These are phyloP conservation scores for Basipetospora chlamydospora DNA, from an alignment of 2,329 filamentous ascomycete genomes.

Conservation along the genomic window DNA sequence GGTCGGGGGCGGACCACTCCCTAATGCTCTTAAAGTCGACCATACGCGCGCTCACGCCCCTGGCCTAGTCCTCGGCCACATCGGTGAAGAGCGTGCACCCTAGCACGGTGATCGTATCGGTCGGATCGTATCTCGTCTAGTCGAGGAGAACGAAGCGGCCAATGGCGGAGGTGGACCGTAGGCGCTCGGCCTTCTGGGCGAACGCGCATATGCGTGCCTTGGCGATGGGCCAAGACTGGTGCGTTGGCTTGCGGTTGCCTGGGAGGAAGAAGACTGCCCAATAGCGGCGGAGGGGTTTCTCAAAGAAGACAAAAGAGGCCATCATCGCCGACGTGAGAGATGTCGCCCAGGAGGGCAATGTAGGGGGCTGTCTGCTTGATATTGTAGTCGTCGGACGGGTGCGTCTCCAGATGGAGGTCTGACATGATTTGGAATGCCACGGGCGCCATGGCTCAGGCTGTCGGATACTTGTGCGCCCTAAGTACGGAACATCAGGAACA, in stretches of 20 bases:
- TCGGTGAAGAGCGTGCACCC: slow-evolving; percentile 28
- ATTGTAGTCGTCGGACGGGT: slow-evolving; percentile 20
- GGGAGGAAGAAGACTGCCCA: slow-evolving; percentile 26
- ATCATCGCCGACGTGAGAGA: slow-evolving; percentile 26
- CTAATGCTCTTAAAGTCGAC: slow-evolving; percentile 17
- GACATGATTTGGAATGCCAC: slow-evolving; percentile 10
- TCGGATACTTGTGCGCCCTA: no score
- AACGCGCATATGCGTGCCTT: slow-evolving; percentile 2
- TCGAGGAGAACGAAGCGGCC: slow-evolving; percentile 24
- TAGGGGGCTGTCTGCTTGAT: slow-evolving; percentile 24
- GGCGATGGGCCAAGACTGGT: slow-evolving; percentile 3
- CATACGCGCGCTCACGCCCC: slow-evolving; percentile 15
- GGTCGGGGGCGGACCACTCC: slow-evolving; percentile 12
- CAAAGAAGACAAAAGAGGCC: slow-evolving; percentile 25
- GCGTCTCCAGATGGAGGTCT: slow-evolving; percentile 31
- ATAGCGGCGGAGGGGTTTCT: slow-evolving; percentile 23
- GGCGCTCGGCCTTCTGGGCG: background rate
- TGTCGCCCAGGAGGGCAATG: slow-evolving; percentile 33
- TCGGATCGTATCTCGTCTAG: slow-evolving; percentile 22
- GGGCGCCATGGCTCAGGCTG: background rate
- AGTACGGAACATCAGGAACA: no score
- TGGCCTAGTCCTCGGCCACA: slow-evolving; percentile 15
- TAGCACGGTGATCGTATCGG: slow-evolving; percentile 21
- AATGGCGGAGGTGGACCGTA: slow-evolving; percentile 3
- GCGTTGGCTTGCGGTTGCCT: slow-evolving; percentile 33